Evolutionary conservation across 169 alveolate genomes (phyloP).

Genomic region (Eimeria sp.): DNA sequence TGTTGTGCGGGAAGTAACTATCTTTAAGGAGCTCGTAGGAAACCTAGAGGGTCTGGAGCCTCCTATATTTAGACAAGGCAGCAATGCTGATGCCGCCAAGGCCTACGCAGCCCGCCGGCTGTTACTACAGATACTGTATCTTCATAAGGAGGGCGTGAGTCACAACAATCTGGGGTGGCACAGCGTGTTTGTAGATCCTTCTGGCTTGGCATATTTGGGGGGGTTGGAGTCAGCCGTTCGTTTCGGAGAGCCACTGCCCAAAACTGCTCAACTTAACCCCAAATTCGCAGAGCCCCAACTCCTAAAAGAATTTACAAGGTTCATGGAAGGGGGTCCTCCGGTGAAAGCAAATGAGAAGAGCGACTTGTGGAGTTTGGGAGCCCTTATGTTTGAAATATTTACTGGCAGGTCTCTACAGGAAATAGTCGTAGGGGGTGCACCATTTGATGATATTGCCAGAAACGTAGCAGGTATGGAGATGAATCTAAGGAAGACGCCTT

Average conservation of each 20-base stretch:
- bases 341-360: conserved; percentile 7
- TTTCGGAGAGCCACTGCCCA: not conserved
- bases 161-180: not conserved
- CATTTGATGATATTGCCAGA: not conserved
- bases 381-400: not conserved
- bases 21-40: not conserved
- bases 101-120: not conserved
- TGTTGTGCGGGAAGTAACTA: not conserved
- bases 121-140: not conserved
- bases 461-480: not conserved
- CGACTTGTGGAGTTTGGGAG: conserved; percentile 39
- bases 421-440: not conserved
- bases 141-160: not conserved
- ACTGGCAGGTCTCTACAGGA: not conserved
- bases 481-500: not conserved
- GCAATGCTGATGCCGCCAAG: not conserved
- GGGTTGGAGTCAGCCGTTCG: not conserved
- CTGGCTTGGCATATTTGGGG: not conserved
- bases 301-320: not conserved
- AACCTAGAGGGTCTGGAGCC: not conserved
- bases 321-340: not conserved
- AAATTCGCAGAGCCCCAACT: not conserved
- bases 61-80: no score
- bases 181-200: not conserved
- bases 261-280: not conserved